These are phyloP conservation scores for Alternaria infectoria DNA, from an alignment of 2,329 filamentous ascomycete species.

Conservation along the genomic window DNA sequence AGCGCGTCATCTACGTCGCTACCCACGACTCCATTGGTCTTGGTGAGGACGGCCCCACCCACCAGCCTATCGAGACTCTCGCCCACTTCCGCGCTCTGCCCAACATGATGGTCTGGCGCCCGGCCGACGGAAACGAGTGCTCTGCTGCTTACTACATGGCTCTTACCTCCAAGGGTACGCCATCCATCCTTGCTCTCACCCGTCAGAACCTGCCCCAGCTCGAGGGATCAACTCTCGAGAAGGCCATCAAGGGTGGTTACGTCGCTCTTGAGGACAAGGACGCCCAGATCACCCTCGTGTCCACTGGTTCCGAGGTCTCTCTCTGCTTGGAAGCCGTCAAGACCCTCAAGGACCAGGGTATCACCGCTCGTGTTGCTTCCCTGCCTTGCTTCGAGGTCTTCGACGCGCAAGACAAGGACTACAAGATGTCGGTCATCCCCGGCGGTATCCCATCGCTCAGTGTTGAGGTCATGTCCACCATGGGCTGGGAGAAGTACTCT, in stretches of 20 bases:
- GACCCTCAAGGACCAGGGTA: slow-evolving; percentile 82
- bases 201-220: slow-evolving; percentile 98
- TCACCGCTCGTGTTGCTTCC: slow-evolving; percentile 91
- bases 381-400: slow-evolving; percentile 98
- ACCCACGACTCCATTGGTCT: slow-evolving; percentile 99
- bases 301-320: slow-evolving; percentile 94
- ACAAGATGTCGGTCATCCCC: slow-evolving; percentile 89
- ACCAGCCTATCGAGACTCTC: slow-evolving; percentile 98
- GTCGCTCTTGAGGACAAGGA: slow-evolving; percentile 82
- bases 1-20: slow-evolving; percentile 92
- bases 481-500: slow-evolving; percentile 98
- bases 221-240: slow-evolving; percentile 88
- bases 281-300: slow-evolving; percentile 86
- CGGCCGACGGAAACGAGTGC: slow-evolving; percentile 97
- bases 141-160: slow-evolving; percentile 97
- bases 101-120: slow-evolving; percentile 99
- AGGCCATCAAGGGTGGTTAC: slow-evolving; percentile 94
- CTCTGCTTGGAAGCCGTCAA: slow-evolving; percentile 94
- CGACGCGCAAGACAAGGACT: slow-evolving; percentile 91
- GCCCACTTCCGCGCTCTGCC: slow-evolving; percentile 98
- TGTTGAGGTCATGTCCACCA: slow-evolving; percentile 95
- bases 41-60: slow-evolving; percentile 96
- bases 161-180: slow-evolving; percentile 86
- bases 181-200: slow-evolving; percentile 91
- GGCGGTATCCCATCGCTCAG: slow-evolving; percentile 92